Base-by-base conservation (phyloP, 2,329 filamentous ascomycete species). In the Colletotrichum australisinense region DNA sequence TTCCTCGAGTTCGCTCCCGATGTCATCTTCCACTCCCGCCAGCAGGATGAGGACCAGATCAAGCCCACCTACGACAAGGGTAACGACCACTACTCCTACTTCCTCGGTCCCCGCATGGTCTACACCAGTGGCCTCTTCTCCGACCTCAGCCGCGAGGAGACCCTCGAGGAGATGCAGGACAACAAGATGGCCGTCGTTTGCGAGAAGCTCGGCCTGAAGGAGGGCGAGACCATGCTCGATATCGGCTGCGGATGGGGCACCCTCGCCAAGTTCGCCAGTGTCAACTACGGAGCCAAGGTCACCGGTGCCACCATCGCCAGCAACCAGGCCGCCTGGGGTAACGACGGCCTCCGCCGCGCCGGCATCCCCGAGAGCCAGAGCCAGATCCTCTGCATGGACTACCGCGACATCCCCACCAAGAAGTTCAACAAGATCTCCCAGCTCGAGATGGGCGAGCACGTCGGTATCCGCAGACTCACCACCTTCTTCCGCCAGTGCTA, bases 171-270 rank as follows among this genome's bases (percentile, higher is more conserved):
- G 86, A 90, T 98, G 58, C 97, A 98, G 87, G 96, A 98, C 85
- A 98, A 98, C 90, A 98, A 99, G 87, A 88, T 98, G 79, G 93
- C 93, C 77, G 88, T 97, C 78, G 96, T 99, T 63, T 98, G 96
- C 84, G 95, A 98, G 85, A 98, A 98, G 90, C 95, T 98, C 77
- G 93, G 88, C 59, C 88, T 98, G 73, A 89, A 97, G 86, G 85
- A 92, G 77, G 95, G 93, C 78, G 95, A 98, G 82, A 90, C 85
- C 67, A 86, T 98, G 84, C 93, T 98, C 73, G 97, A 98, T 80
- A 97, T 99, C 80, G 97, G 97, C 81, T 98, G 96, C 82, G 97
- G 97, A 78, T 99, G 97, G 97, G 97, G 97, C 80, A 98, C 97
- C 42, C 93, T 99, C 72, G 93, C 95, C 80, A 95, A 95, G 80